Base-by-base conservation (phyloP, 192 early-diverging fungal genomes). In the Entomortierella parvispora region DNA sequence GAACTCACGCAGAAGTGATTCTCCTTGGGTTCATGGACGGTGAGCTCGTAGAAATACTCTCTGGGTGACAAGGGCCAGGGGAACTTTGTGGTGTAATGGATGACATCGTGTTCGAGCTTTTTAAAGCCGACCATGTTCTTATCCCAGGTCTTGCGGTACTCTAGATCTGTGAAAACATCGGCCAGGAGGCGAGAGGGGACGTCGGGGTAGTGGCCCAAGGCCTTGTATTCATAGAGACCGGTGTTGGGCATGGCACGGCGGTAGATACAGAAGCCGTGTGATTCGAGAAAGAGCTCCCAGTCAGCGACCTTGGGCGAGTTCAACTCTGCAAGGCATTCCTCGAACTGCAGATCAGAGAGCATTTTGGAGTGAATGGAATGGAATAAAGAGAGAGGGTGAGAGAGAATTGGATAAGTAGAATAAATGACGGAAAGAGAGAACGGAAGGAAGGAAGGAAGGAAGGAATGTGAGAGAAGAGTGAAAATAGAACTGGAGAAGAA, bases 121-220 rank as follows among this genome's bases (percentile, higher is more conserved):
- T 69, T 66, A 47, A 65, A 83, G 6, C 69, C 64, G 28, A 83
- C 69, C 85, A 86, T 86, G 58, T 86, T 83, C 59, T 80, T 81
- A 58, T 86, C 85, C 85, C 85, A 86, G 40, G 54, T 79, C 63
- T 75, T 82, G 45, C 85, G 83, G 64, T 83, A 84, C 48, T 81
- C 79, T 9, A 84, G 72, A 68, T 86, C 85, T 8, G 81, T 72
- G 45, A 84, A 86, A 44, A 86, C 85, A 32, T 80, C 81, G 15
- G 81, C 79, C 4, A 86, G 72, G 11, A 83, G 64, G 3, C 62
- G 42, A 10, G 85, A 62, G 14, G 66, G 62, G 25, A 86, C 69
- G 56, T 84, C 79, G 17, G 64, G 69, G 43, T 71, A 86, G 33
- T 69, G 79, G 7, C 83, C 85, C 20, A 84, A 60, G 52, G 80